Evolutionary conservation across 2,329 filamentous ascomycete genomes (phyloP), one percentile per base, ranked within the genome.

Genomic region (Cadophora gregata): DNA sequence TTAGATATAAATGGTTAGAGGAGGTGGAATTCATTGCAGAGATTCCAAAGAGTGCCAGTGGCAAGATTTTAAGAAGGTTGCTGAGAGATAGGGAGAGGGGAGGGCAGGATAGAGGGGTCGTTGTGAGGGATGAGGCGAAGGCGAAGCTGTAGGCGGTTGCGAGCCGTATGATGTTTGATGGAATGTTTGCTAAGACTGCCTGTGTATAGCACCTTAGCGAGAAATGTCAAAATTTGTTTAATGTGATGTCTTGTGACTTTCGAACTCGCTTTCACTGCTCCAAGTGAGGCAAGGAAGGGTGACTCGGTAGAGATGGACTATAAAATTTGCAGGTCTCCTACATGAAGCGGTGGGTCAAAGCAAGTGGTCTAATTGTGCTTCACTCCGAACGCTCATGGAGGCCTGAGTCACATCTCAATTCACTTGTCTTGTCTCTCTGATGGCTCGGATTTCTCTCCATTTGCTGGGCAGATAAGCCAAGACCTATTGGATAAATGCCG

Each of bases 31-130:
- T 88, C 71, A 77, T 86, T 16, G 80, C 84, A 25, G 82, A 81
- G 66, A 84, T 90, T 29, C 88, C 88, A 2, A 90, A 90, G 80
- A 88, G 85, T 73, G 83, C 86, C 0, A 85, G 84, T 67, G 88
- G 88, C 3, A 90, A 90, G 81, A 86, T 90, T 63, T 76, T 90
- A 72, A 83, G 86, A 59, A 80, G 86, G 29, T 75, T 88, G 7
- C 76, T 90, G 73, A 84, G 81, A 68, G 81, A 86, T 59, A 74
- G 77, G 72, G 80, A 77, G 50, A 77, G 79, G 80, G 70, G 71
- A 71, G 72, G 75, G 73, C n/a, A 29, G 8, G 45, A 67, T n/a
- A 74, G 78, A 70, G 71, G 75, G 69, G 47, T 80, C 0, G 75
- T 75, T 27, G 72, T 76, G 24, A 73, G 71, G 45, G 71, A 71